These are phyloP conservation scores for Plectosphaerella sp. DNA, from an alignment of 2,329 filamentous ascomycete genomes.

Conservation along the genomic window DNA sequence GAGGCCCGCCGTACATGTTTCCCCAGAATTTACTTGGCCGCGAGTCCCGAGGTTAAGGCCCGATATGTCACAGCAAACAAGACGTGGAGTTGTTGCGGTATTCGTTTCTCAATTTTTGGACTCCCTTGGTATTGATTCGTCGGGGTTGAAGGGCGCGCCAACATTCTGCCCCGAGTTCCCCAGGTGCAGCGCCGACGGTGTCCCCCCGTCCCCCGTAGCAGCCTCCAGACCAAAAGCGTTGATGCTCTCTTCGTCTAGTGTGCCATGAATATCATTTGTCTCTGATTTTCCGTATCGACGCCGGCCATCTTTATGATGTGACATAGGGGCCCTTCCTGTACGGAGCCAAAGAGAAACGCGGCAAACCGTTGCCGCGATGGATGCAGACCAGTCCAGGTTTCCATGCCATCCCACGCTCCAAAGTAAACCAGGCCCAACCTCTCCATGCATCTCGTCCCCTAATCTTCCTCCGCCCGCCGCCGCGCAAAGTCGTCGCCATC, in stretches of 20 bases:
- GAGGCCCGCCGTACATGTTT: too few relatives aligned
- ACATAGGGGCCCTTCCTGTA: slow-evolving; percentile 60
- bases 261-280: slow-evolving; percentile 32
- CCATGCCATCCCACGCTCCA: slow-evolving; percentile 19
- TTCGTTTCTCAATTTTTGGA: too few relatives aligned
- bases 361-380: slow-evolving; percentile 47
- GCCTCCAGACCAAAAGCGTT: background rate
- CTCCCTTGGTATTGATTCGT: too few relatives aligned
- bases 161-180: too few relatives aligned
- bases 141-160: too few relatives aligned
- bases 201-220: too few relatives aligned
- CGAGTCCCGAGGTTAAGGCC: too few relatives aligned
- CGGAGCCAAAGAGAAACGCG: slow-evolving; percentile 54
- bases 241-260: background rate
- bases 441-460: slow-evolving; percentile 7
- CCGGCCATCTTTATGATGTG: slow-evolving; percentile 58
- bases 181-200: too few relatives aligned
- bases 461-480: slow-evolving; percentile 7
- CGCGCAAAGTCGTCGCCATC: slow-evolving; percentile 7
- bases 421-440: slow-evolving; percentile 3
- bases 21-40: too few relatives aligned
- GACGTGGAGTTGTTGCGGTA: too few relatives aligned
- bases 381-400: slow-evolving; percentile 37
- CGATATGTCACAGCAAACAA: too few relatives aligned
- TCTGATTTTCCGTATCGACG: slow-evolving; percentile 63